Percentiles rank a stretch among this genome's conserved stretches.
Evolutionary conservation across 306 rosid species (phyloP).

Genomic region (Fagus crenata): DNA sequence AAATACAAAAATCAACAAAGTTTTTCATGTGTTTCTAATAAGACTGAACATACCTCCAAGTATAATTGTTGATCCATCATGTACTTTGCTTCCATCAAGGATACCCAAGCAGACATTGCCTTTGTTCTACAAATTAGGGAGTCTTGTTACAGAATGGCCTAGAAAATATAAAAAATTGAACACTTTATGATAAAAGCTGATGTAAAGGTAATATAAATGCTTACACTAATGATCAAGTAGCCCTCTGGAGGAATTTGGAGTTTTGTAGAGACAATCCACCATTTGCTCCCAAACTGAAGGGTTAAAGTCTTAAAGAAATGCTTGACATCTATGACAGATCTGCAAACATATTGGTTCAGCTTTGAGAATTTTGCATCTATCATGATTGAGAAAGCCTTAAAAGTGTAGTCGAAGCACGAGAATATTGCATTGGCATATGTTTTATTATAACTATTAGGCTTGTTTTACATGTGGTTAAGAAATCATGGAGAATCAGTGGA

Average conservation of each 20-base stretch:
- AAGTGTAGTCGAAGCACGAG: conserved; percentile 21
- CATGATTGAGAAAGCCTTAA: conserved; percentile 8
- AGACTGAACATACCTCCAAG: conserved; percentile 63
- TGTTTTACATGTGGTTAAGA: not conserved
- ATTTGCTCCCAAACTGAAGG: conserved; percentile 66
- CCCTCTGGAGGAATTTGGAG: conserved; percentile 72
- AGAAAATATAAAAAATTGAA: conserved; percentile 19
- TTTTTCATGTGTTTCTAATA: not conserved
- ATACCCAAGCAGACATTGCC: conserved; percentile 85
- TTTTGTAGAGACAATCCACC: conserved; percentile 64
- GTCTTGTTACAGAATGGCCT: conserved; percentile 14
- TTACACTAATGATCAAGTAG: conserved; percentile 66
- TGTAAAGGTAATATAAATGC: conserved; percentile 20
- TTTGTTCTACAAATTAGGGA: conserved; percentile 51
- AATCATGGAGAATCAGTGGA: not conserved
- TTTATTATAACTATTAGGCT: not conserved
- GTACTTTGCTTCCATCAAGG: conserved; percentile 68
- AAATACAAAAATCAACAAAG: not conserved
- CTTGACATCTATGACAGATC: conserved; percentile 68
- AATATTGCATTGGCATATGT: not conserved
- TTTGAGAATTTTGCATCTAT: conserved; percentile 17
- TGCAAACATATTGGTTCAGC: conserved; percentile 34
- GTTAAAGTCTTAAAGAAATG: conserved; percentile 65
- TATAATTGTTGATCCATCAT: conserved; percentile 67
- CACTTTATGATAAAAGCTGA: not conserved